Base-by-base conservation (phyloP, 192 early-diverging fungal species). In the Jimgerdemannia lactiflua region DNA sequence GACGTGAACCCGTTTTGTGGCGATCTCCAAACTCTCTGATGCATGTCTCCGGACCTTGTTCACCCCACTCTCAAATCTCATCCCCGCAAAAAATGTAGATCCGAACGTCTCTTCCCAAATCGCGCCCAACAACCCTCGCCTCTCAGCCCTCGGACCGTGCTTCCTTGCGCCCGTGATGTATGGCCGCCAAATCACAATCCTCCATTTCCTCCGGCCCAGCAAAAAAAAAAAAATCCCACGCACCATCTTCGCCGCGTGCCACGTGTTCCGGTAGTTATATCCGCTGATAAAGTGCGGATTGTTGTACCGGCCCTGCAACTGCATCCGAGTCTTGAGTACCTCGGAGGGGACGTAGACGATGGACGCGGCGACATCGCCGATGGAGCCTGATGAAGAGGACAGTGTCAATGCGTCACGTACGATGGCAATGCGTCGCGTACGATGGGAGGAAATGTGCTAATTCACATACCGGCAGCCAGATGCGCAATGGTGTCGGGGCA, bases 241-340 rank as follows among this genome's bases (percentile, higher is more conserved):
- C 81, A 87, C 86, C 79, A 85, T 84, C 67, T 82, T 80, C 9
- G 91, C 81, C 2, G 89, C 86, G 69, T 86, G 85, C 80, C 86
- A 82, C 40, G 89, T 90, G 70, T 89, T 91, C 78, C 89, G 83
- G 76, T 94, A 93, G 71, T 87, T 88, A 77, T 94, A 93, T 83
- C 83, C 87, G 73, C 81, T 92, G 79, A 83, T 89, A 86, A 82
- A 86, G 64, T 80, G 83, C 39, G 91, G 90, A 75, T 92, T 92
- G 73, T 92, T 92, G 73, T 90, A 91, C 42, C 87, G 79, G 17
- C 92, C 92, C 74, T 95, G 94, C 19, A 95, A 83, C 72, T 95
- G 94, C 78, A 95, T 85, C 40, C 94, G 85, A 3, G 92, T 93
- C 78, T 95, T 95, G 67, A 93, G 76, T 9, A 89, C 88, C 70